Conservation (phyloP, 2,329 filamentous ascomycete species). For the Exophiala viscosa region DNA sequence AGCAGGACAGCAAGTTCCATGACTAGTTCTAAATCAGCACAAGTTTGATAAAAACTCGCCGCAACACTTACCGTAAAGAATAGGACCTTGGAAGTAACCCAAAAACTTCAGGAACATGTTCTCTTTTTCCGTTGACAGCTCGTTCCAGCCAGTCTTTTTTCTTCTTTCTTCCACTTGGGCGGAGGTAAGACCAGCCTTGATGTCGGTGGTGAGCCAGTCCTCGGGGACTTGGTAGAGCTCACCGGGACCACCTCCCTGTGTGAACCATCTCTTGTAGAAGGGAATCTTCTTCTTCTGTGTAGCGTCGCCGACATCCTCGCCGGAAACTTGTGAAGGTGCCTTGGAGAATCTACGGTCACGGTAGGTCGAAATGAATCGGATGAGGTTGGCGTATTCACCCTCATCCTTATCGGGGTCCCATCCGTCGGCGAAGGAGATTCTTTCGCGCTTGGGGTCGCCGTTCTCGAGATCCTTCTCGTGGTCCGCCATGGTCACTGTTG, state of each 20-base stretch:
- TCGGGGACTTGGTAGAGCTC: conserved; percentile 52
- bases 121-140: conserved; percentile 69
- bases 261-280: conserved; percentile 57
- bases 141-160: conserved; percentile 67
- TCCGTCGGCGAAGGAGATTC: conserved; percentile 31
- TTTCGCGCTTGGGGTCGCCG: conserved; percentile 30
- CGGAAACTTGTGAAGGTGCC: conserved; percentile 38
- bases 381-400: conserved; percentile 64
- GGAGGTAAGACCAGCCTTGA: conserved; percentile 59
- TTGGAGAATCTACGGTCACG: conserved; percentile 54
- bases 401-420: conserved; percentile 31
- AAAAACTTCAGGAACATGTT: conserved; percentile 73
- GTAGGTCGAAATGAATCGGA: conserved; percentile 66
- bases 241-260: conserved; percentile 24
- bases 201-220: conserved; percentile 67
- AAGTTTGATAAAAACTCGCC: background rate
- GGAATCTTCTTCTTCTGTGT: conserved; percentile 49
- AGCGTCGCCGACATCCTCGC: conserved; percentile 41
- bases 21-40: conserved; percentile 43
- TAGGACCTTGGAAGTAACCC: conserved; percentile 70
- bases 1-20: conserved; percentile 74
- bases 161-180: conserved; percentile 61
- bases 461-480: conserved; percentile 30
- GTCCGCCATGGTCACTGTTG: conserved; percentile 28
- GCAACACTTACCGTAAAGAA: conserved; percentile 65